Conservation (phyloP, 257 asterid genomes). For the Solanum virginianum region DNA sequence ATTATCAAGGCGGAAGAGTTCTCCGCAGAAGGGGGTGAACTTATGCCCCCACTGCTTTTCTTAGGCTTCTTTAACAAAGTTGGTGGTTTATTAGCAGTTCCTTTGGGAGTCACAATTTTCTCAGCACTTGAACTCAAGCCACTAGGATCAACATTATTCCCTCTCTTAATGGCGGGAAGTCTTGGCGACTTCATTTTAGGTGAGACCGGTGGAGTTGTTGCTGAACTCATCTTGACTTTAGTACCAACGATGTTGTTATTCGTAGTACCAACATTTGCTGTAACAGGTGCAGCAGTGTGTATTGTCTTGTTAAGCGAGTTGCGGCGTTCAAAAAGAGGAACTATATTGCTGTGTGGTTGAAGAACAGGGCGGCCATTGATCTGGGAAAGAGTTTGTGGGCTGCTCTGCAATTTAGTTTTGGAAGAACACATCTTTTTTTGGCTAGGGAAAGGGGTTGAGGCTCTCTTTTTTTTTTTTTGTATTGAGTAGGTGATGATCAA, state of each 20-base stretch:
- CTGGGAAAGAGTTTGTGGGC: slow-evolving; percentile 7
- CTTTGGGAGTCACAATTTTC: slow-evolving; percentile 10
- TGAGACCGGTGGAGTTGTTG: slow-evolving; percentile 18
- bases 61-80: slow-evolving; percentile 28
- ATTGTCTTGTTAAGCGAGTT: slow-evolving; percentile 26
- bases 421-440: slow-evolving; percentile 33
- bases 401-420: slow-evolving; percentile 27
- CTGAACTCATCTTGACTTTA: neutral
- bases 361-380: slow-evolving; percentile 32
- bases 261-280: neutral
- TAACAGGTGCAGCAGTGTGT: neutral
- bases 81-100: neutral
- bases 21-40: neutral
- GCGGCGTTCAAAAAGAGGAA: slow-evolving; percentile 38
- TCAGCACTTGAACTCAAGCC: slow-evolving; percentile 17
- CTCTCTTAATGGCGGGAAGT: slow-evolving; percentile 25
- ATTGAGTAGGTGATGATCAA: neutral
- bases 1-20: slow-evolving; percentile 19
- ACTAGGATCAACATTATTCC: slow-evolving; percentile 9
- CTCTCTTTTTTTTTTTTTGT: neutral
- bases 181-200: slow-evolving; percentile 36
- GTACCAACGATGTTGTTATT: neutral
- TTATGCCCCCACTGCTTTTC: neutral
- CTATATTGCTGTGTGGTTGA: slow-evolving; percentile 36
- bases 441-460: neutral